Conservation (phyloP, 345 rosid species). For the Sapria himalayana region DNA sequence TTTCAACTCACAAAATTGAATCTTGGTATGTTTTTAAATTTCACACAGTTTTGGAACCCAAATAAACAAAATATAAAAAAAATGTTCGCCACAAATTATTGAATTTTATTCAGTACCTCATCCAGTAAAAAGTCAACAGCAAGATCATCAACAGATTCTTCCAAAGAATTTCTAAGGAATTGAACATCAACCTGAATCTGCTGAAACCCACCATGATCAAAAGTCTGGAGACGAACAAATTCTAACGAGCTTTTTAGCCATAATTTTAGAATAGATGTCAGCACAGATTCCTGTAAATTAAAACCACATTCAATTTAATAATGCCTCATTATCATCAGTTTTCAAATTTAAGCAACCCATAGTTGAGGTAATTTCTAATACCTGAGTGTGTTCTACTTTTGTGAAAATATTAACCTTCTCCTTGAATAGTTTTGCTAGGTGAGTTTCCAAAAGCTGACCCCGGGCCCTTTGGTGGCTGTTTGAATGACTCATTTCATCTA, state of each 20-base stretch:
- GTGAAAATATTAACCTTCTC: conserved; percentile 96
- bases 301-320: conserved; percentile 4
- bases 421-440: conserved; percentile 93
- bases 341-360: conserved; percentile 6
- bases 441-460: conserved; percentile 96
- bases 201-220: conserved; percentile 91
- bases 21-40: too few relatives aligned
- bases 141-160: conserved; percentile 61
- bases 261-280: conserved; percentile 49
- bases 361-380: too few relatives aligned
- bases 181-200: conserved; percentile 95
- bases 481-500: conserved; percentile 46
- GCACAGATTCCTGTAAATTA: conserved; percentile 63
- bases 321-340: conserved; percentile 4
- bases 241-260: conserved; percentile 89
- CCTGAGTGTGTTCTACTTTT: conserved; percentile 90
- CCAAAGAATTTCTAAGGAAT: conserved; percentile 53
- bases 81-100: too few relatives aligned
- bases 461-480: conserved; percentile 64
- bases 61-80: too few relatives aligned
- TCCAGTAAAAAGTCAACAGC: conserved; percentile 91
- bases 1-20: too few relatives aligned
- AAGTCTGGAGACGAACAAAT: conserved; percentile 78
- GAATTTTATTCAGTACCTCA: conserved; percentile 62
- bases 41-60: too few relatives aligned